Evolutionary conservation across 1,284 basidiomycete species (phyloP), one percentile per base, ranked within the genome.

Genomic region (Ceratobasidium sp.): DNA sequence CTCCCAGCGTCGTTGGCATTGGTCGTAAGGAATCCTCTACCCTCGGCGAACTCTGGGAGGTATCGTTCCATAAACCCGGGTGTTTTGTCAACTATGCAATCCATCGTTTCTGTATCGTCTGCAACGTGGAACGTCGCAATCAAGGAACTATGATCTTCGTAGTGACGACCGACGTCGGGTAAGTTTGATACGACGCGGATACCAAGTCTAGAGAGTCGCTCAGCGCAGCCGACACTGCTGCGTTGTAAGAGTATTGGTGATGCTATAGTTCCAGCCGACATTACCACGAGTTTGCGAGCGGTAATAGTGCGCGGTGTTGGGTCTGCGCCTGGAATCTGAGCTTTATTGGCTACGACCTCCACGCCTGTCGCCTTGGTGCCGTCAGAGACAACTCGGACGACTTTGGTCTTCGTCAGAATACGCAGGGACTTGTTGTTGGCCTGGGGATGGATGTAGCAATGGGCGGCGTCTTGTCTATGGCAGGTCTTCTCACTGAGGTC

Each of bases 161-260:
- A 86, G 38, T 83, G 74, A 86, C 83, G 8, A 7, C 88, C 87
- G 0, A 89, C 87, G 3, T 86, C 86, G 4, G 84, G 84, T 3
- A 88, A 78, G 51, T 87, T 83, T 44, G 53, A 56, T 4, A 87
- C 83, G 16, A 83, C 28, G 16, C 79, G 78, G 18, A 89, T 78
- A 1, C 81, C 82, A 60, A 81, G 77, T 61, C 81, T 79, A 49
- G 81, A 75, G 12, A 88, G 78, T 6, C 86, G 75, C 0, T 79
- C 77, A 14, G 77, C 75, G 0, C 79, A 77, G 0, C 86, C 86
- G 48, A 87, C 82, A 2, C 85, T 85, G 0, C 85, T 86, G 60
- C 85, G 81, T 76, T 87, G 86, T n/a, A 87, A 78, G 63, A 88
- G 85, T 1, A 81, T 77, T 1, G 86, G 84, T 0, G 86, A 86